phyloP scores from a whole-genome alignment of 1,284 basidiomycete genomes.

The Coniferiporia weirii region DNA sequence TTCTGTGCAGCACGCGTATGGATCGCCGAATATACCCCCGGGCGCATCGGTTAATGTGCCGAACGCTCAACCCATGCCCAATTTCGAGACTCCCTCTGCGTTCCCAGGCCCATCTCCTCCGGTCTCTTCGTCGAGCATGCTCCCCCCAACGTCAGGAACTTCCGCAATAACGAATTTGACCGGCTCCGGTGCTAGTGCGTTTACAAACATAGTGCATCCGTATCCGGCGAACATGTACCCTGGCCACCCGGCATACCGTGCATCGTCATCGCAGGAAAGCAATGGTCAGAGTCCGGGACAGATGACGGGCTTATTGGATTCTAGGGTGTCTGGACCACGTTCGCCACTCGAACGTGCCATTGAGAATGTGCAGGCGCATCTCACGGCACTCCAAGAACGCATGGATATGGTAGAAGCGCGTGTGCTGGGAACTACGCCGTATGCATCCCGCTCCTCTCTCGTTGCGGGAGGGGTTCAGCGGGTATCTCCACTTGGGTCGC shows the following conservation, averaged over 20 bases:
- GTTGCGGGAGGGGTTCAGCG: background rate
- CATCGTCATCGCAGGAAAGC: slow-evolving; percentile 26
- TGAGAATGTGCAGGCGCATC: slow-evolving; percentile 81
- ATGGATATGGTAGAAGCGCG: slow-evolving; percentile 65
- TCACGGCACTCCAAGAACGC: slow-evolving; percentile 87
- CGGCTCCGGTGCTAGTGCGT: slow-evolving; percentile 8
- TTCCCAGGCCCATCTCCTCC: slow-evolving; percentile 47
- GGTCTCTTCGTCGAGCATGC: slow-evolving; percentile 24
- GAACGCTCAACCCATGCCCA: slow-evolving; percentile 60
- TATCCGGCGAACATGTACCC: slow-evolving; percentile 21
- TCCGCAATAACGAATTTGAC: background rate
- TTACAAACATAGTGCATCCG: slow-evolving; percentile 5
- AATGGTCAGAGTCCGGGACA: slow-evolving; percentile 8
- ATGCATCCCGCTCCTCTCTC: slow-evolving; percentile 17
- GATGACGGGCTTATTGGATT: background rate
- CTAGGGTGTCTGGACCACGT: slow-evolving; percentile 7
- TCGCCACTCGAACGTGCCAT: slow-evolving; percentile 61
- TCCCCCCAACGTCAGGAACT: slow-evolving; percentile 30
- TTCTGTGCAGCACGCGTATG: slow-evolving; percentile 12
- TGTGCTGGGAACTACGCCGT: slow-evolving; percentile 5
- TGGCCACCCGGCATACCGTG: slow-evolving; percentile 37
- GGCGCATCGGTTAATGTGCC: slow-evolving; percentile 29
- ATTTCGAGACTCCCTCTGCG: slow-evolving; percentile 66
- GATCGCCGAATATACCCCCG: background rate
- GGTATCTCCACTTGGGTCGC: slow-evolving; percentile 9